Evolutionary conservation across 345 rosid species (phyloP).

Genomic region (Citropsis articulata): DNA sequence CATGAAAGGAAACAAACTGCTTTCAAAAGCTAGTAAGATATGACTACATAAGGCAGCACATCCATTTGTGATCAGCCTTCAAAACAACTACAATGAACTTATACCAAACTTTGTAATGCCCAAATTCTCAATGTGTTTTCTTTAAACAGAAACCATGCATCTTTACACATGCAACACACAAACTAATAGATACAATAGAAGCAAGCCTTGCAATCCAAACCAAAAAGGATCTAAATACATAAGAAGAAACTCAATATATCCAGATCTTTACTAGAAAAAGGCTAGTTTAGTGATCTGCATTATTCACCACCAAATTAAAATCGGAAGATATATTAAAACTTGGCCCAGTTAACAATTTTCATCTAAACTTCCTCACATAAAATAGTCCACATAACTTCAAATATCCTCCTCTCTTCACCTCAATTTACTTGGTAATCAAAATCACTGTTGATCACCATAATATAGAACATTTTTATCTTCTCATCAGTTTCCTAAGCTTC

Average conservation of each 20-base stretch:
- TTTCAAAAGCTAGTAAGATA: not conserved
- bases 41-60: not conserved
- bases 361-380: not conserved
- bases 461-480: not conserved
- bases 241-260: not conserved
- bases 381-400: not conserved
- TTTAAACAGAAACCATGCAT: not conserved
- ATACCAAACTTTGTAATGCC: not conserved
- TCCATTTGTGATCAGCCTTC: not conserved
- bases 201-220: not conserved
- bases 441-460: not conserved
- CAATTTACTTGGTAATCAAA: not conserved
- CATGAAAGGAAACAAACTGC: not conserved
- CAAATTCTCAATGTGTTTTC: not conserved
- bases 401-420: not conserved
- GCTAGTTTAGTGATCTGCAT: not conserved
- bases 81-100: not conserved
- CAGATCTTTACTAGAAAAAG: not conserved
- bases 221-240: not conserved
- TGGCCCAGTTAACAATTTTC: not conserved
- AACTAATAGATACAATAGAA: not conserved
- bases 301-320: slow-evolving; percentile 1
- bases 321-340: not conserved
- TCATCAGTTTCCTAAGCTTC: not conserved
- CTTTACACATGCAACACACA: not conserved